Evolutionary conservation across 164 flowering plant genomes (phyloP).

Genomic region (Aristolochia fimbriata): DNA sequence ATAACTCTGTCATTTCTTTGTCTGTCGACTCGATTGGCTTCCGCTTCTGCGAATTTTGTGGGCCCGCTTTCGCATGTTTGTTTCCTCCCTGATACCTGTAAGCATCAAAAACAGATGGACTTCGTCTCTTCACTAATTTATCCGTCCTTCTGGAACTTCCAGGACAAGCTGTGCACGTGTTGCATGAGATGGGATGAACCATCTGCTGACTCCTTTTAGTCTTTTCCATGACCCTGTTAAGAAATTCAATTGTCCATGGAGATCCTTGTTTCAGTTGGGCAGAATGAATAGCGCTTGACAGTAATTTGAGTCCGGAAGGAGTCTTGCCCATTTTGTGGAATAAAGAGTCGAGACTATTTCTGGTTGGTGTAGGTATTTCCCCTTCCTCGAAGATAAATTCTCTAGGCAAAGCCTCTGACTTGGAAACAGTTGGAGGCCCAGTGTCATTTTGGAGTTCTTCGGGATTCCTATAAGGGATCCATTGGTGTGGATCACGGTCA

Average conservation of each 20-base stretch:
- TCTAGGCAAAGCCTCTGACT: slow-evolving; percentile 10
- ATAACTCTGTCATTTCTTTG: slow-evolving; percentile 23
- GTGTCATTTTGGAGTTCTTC: not conserved
- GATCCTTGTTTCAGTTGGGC: slow-evolving; percentile 41
- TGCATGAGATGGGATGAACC: slow-evolving; percentile 36
- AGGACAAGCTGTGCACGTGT: slow-evolving; percentile 20
- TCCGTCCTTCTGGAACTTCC: slow-evolving; percentile 22
- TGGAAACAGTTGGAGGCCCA: not conserved
- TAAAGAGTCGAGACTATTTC: slow-evolving; percentile 6
- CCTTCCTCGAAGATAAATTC: slow-evolving; percentile 14
- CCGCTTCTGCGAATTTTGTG: slow-evolving; percentile 36
- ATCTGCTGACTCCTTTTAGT: slow-evolving; percentile 43
- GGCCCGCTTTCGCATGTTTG: slow-evolving; percentile 24
- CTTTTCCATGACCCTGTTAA: slow-evolving; percentile 73
- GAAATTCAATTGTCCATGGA: slow-evolving; percentile 87
- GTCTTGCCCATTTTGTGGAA: slow-evolving; percentile 18
- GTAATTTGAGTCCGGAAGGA: slow-evolving; percentile 32
- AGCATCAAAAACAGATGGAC: slow-evolving; percentile 72
- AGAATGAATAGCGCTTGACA: slow-evolving; percentile 43
- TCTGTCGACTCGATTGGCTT: slow-evolving; percentile 23
- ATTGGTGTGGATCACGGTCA: not conserved
- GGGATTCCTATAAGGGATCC: not conserved
- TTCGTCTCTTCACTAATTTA: slow-evolving; percentile 49
- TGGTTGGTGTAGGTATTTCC: slow-evolving; percentile 12
- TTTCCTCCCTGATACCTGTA: slow-evolving; percentile 63